phyloP scores from a whole-genome alignment of 176 grass and related monocot genomes.

The Cenchrus fungigraminus region DNA sequence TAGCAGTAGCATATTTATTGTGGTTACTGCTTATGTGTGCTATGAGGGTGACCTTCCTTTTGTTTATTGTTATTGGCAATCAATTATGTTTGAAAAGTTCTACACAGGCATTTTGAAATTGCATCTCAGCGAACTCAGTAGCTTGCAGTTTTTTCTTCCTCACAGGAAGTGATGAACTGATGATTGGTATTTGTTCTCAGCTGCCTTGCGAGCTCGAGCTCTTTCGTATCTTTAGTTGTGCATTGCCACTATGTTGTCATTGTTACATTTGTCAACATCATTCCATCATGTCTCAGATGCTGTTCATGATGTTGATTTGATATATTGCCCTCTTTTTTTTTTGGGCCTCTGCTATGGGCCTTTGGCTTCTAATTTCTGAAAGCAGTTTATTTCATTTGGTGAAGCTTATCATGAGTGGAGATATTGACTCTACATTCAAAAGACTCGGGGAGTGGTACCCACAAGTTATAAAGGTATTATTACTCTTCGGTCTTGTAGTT shows the following conservation, averaged over 20 bases:
- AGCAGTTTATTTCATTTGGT: conserved; percentile 53
- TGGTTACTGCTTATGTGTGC: conserved; percentile 4
- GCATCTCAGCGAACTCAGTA: conserved; percentile 11
- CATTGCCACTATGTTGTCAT: not conserved
- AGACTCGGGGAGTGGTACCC: conserved; percentile 95
- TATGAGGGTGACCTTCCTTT: not conserved
- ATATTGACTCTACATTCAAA: conserved; percentile 89
- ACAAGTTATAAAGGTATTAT: conserved; percentile 83
- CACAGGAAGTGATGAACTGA: not conserved
- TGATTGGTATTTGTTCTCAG: not conserved
- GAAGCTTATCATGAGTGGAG: conserved; percentile 92
- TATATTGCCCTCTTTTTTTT: conserved; percentile 1
- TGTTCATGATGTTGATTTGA: not conserved
- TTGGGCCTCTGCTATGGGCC: not conserved
- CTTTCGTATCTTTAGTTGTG: conserved; percentile 27
- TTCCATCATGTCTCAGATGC: conserved; percentile 12
- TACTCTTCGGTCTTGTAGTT: conserved; percentile 13
- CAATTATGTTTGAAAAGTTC: not conserved
- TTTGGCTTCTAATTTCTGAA: conserved; percentile 36
- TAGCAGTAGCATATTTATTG: conserved; percentile 25
- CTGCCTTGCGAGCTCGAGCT: conserved; percentile 14
- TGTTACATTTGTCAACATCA: conserved; percentile 12
- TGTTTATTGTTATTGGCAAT: conserved; percentile 11
- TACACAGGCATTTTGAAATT: not conserved
- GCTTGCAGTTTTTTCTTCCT: not conserved